Evolutionary conservation across 192 early-diverging fungal genomes (phyloP), one percentile per base, ranked within the genome.

Genomic region (Geranomyces michiganensis): DNA sequence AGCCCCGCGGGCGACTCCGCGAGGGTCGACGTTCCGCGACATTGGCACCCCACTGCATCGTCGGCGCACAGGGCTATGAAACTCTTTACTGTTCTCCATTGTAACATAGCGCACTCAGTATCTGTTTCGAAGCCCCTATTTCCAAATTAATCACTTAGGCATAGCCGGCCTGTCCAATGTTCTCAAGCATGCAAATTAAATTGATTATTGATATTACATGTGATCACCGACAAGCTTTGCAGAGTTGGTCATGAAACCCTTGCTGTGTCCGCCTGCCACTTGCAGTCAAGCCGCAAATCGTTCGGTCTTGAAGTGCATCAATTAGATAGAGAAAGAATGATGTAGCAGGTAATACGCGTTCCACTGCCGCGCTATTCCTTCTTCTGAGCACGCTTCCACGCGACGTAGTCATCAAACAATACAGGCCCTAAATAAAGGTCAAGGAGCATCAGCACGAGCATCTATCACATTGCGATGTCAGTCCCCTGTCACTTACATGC

Each of bases 331-430:
- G 7, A 26, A 53, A 24, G 15, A 15, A 3, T 53, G 51, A 17
- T 53, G 51, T 15, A 2, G 51, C 51, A 53, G 17, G 51, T 26
- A 17, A 6, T 53, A 4, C 26, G 6, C 21, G 51, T 53, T 53
- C 51, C 51, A 6, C 51, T 17, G 26, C 19, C 19, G 4, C 51
- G 17, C 36, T 51, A 14, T 30, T 79, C 74, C 64, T 41, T 41
- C 36, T 41, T 41, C 10, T 41, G 36, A 41, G 36, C 36, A 10
- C 66, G 69, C 74, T 72, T 83, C 88, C 88, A 90, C 49, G 81
- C 79, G 13, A 85, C 88, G 79, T 81, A 90, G n/a, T 90, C 86
- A 67, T 90, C 88, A 64, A 90, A 72, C 17, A 90, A 76, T 15
- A 88, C 83, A 30, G 88, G 88, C 88, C 88, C 88, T 89, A 72